Conservation (phyloP, 2,329 filamentous ascomycete species). For the Fusarium circinatum region DNA sequence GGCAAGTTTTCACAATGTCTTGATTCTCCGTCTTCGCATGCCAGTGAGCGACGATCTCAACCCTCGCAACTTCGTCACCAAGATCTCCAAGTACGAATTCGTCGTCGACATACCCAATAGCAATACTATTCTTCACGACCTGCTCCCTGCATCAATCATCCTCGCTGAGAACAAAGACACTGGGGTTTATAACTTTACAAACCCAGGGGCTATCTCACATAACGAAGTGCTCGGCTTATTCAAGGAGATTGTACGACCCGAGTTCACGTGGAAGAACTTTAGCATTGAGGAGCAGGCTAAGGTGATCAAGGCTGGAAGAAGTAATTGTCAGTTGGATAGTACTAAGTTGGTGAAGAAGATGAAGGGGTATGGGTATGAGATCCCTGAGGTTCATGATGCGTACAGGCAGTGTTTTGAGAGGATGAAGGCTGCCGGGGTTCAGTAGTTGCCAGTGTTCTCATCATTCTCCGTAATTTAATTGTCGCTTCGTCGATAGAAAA, state of each 20-base stretch:
- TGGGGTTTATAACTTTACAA: slow-evolving; percentile 76
- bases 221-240: slow-evolving; percentile 74
- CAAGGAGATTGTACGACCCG: slow-evolving; percentile 70
- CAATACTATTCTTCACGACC: slow-evolving; percentile 72
- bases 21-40: slow-evolving; percentile 75
- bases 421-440: neutral
- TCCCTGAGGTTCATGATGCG: slow-evolving; percentile 71
- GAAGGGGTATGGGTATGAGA: slow-evolving; percentile 65
- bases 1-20: slow-evolving; percentile 68
- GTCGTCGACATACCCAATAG: slow-evolving; percentile 76
- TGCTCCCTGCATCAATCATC: slow-evolving; percentile 69
- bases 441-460: neutral
- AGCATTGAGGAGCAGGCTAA: slow-evolving; percentile 72
- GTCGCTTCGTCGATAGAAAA: no score
- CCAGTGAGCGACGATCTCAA: slow-evolving; percentile 75
- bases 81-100: slow-evolving; percentile 71
- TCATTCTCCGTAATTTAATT: no score
- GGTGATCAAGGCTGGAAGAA: slow-evolving; percentile 71
- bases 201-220: slow-evolving; percentile 76
- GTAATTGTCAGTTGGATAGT: slow-evolving; percentile 73
- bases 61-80: slow-evolving; percentile 74
- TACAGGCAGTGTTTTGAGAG: slow-evolving; percentile 52
- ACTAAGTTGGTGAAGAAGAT: slow-evolving; percentile 70
- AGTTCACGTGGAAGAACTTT: slow-evolving; percentile 73
- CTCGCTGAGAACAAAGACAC: slow-evolving; percentile 70